Base-by-base conservation (phyloP, 441 rosid genomes). In the Francoa sonchifolia region DNA sequence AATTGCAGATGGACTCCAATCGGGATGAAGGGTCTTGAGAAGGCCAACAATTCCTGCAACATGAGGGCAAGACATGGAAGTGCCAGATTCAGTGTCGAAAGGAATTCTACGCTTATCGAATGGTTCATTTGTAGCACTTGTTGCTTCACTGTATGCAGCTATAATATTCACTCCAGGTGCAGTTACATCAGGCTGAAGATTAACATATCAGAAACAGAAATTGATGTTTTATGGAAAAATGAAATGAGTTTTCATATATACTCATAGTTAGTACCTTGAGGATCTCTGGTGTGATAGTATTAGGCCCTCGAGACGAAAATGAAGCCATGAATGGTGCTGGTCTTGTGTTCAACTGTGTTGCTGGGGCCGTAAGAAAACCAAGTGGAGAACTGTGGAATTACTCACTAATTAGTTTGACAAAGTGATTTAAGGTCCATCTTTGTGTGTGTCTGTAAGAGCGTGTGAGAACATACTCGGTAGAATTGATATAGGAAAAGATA, bases 31-130 rank as follows among this genome's bases (percentile, higher is more conserved):
- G 5, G 63, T 61, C 45, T 59, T 75, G 28, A 79, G 58, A 1
- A 74, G 82, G 33, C 80, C 83, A 10, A 48, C 80, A 3, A 75
- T 30, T 1, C 83, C 80, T 0, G 80, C 19, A 12, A 79, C 67
- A 47, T 75, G 78, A 21, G 80, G 83, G 41, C 78, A 72, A 3
- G 88, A 64, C 83, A 75, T 75, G 7, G 88, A 75, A 37, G 80
- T 75, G 11, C 80, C 78, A 2, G 80, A 75, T 9, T 26, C 12
- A 0, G 37, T 23, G 44, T 25, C 48, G 62, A 52, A 78, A 21
- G 76, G 66, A 9, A 32, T 14, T 22, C 44, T 41, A 0, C 71
- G 75, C 12, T 57, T 19, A 39, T 70, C 80, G 2, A 20, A 43
- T 0, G 16, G 47, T 46, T 29, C 49, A 17, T 47, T 65, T 7